Evolutionary conservation across 2,329 filamentous ascomycete genomes (phyloP), one percentile per base, ranked within the genome.

Genomic region (Paraphoma sp.): DNA sequence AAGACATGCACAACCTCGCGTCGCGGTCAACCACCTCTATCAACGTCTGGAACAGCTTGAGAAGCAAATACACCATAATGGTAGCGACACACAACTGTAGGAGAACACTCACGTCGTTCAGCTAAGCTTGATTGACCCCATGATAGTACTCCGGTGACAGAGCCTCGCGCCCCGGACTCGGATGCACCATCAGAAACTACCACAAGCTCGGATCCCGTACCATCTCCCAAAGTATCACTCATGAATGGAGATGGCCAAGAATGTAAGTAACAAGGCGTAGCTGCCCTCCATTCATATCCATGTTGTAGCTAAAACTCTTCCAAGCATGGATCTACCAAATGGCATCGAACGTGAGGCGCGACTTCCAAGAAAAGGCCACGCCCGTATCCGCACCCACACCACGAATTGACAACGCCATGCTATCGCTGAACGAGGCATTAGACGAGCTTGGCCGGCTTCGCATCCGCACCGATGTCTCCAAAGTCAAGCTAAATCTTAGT

Each of bases 281-380:
- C 9, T 36, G 23, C 23, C 5, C 23, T 2, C 23, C 23, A 5
- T 36, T 2, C 7, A 36, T 3, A 36, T 36, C 3, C 23, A 23
- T 23, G 23, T 3, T 23, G 23, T 2, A 23, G 33, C 33, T 36
- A 36, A 33, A 14, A 10, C 9, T 14, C 33, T 10, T 36, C 10
- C 10, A 36, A 67, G 66, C 64, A 43, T 70, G 70, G 70, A 67
- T 73, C 9, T 72, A 68, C 52, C 69, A 59, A 8, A 57, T 72
- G 53, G 70, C 69, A 9, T 70, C 51, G 9, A 64, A 71, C 42
- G 60, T 67, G 2, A 63, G 57, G 33, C 62, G 56, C 11, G 67
- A 60, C 42, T 71, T 73, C 23, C 65, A 71, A 40, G 50, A 43
- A 18, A 62, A 67, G 31, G 48, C 57, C 4, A 63, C 68, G 2